These are phyloP conservation scores for Panicum hallii DNA, from an alignment of 202 grass and related monocot genomes.

Conservation along the genomic window DNA sequence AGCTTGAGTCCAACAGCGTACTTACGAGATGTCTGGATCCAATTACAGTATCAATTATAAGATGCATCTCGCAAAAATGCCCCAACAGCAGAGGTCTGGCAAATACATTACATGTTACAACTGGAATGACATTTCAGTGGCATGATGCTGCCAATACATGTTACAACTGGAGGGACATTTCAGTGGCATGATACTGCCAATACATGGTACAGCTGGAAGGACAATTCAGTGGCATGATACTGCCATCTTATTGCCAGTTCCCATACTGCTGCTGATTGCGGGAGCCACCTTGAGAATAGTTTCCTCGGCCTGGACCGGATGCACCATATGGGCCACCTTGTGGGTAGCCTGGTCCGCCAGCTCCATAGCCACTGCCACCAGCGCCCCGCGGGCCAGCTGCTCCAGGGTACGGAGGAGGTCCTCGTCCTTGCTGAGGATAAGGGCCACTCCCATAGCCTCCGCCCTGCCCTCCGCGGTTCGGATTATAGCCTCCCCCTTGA, in stretches of 20 bases:
- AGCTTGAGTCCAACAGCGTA: constrained; percentile 6
- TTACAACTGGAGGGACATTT: constrained; percentile 6
- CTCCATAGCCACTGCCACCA: constrained; percentile 54
- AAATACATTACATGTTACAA: constrained; percentile 14
- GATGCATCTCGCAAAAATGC: neutral
- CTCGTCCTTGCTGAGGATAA: constrained; percentile 72
- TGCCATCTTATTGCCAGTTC: constrained; percentile 61
- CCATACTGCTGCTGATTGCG: constrained; percentile 80
- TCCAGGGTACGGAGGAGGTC: constrained; percentile 65
- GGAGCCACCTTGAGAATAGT: constrained; percentile 61
- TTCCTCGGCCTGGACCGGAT: constrained; percentile 65
- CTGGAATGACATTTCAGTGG: neutral
- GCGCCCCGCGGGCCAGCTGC: constrained; percentile 60
- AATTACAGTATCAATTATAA: neutral
- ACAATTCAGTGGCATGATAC: neutral
- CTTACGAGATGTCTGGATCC: neutral
- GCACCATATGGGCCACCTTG: constrained; percentile 73
- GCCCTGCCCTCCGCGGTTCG: constrained; percentile 72
- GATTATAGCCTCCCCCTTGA: constrained; percentile 66
- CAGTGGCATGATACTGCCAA: neutral
- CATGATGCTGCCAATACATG: neutral
- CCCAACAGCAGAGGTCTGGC: neutral
- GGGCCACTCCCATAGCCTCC: constrained; percentile 61
- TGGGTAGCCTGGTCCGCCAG: constrained; percentile 59
- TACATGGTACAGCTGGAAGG: neutral